Evolutionary conservation across 1,139 yeast species (phyloP).

Genomic region (Geotrichum bryndzae): DNA sequence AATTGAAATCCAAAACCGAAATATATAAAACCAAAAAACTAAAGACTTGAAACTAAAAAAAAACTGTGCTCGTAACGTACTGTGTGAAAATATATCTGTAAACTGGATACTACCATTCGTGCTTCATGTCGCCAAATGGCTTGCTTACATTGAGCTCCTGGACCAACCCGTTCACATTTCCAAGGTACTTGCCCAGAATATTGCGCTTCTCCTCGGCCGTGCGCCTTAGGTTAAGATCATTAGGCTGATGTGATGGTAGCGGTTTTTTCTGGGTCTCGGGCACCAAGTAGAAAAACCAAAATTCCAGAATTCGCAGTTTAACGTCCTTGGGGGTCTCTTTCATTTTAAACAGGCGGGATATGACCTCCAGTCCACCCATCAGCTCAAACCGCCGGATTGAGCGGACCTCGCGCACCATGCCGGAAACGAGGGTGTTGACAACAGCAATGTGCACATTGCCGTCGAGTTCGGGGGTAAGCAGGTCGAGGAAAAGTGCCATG

Average conservation of each 20-base stretch:
- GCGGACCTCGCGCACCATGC: slow-evolving; percentile 51
- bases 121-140: slow-evolving; percentile 46
- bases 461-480: slow-evolving; percentile 14
- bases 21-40: too few relatives aligned
- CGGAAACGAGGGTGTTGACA: slow-evolving; percentile 55
- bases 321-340: slow-evolving; percentile 36
- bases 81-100: not conserved
- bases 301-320: slow-evolving; percentile 60
- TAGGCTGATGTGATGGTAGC: slow-evolving; percentile 8
- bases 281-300: slow-evolving; percentile 60
- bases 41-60: not conserved
- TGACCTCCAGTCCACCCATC: slow-evolving; percentile 49
- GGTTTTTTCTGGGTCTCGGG: slow-evolving; percentile 47
- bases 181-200: slow-evolving; percentile 45
- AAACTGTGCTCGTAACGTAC: not conserved
- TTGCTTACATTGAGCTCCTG: slow-evolving; percentile 41
- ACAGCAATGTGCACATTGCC: slow-evolving; percentile 40
- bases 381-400: slow-evolving; percentile 58
- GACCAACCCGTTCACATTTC: slow-evolving; percentile 44
- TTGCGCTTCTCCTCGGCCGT: slow-evolving; percentile 50
- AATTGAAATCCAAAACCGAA: not conserved
- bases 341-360: slow-evolving; percentile 44
- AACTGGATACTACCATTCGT: slow-evolving; percentile 39
- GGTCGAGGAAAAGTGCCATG: slow-evolving; percentile 11
- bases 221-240: slow-evolving; percentile 2